phyloP scores from a whole-genome alignment of 192 early-diverging fungal genomes.

The Backusella sp. region DNA sequence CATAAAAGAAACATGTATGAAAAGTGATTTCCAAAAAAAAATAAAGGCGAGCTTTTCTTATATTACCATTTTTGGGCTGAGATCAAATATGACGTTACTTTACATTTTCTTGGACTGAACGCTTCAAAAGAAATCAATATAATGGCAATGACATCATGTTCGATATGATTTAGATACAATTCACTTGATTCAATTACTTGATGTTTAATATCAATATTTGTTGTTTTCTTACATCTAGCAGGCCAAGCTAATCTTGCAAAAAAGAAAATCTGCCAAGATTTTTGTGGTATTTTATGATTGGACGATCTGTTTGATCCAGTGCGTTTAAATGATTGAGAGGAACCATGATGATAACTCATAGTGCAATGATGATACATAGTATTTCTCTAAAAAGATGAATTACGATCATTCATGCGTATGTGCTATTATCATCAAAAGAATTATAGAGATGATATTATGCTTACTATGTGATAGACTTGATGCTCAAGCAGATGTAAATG shows the following conservation, averaged over 20 bases:
- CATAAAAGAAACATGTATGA: not conserved
- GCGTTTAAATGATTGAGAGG: no score
- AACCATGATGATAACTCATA: no score
- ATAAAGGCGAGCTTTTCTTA: not conserved
- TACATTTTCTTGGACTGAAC: not conserved
- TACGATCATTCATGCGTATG: no score
- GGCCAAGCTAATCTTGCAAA: not conserved
- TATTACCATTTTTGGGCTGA: not conserved
- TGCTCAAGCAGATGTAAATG: no score
- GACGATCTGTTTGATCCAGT: not conserved
- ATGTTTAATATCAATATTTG: no score
- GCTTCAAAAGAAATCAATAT: not conserved
- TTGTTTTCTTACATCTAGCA: no score
- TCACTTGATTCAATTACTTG: no score
- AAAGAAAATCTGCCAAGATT: not conserved
- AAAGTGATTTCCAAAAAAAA: not conserved
- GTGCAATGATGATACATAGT: no score
- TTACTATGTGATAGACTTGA: no score
- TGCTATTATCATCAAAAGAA: no score
- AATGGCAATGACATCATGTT: not conserved
- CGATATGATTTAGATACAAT: not conserved
- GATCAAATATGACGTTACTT: slow-evolving; percentile 1
- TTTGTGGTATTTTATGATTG: not conserved
- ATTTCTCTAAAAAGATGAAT: no score
- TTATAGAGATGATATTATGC: no score